These are phyloP conservation scores for Chlorella sorokiniana DNA, from an alignment of 139 green algal genomes.

Conservation along the genomic window DNA sequence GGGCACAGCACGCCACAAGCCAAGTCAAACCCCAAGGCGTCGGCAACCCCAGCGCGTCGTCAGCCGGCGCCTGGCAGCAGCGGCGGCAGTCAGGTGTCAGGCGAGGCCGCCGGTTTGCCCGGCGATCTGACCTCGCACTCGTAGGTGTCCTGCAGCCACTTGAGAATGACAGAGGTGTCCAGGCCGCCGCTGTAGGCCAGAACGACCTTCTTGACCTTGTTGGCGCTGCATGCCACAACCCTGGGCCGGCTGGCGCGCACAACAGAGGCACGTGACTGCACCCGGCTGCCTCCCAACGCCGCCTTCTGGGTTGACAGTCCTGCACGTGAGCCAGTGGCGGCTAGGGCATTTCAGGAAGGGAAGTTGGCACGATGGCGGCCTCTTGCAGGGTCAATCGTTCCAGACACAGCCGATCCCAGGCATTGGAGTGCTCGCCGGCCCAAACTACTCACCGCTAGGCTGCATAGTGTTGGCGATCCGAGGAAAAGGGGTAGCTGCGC, in stretches of 20 bases:
- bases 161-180: slow-evolving; percentile 98
- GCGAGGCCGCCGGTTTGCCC: neutral
- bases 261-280: neutral
- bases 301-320: slow-evolving; percentile 15
- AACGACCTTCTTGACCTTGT: slow-evolving; percentile 88
- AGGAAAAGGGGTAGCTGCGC: too few relatives aligned
- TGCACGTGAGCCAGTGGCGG: neutral
- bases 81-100: neutral
- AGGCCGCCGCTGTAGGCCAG: slow-evolving; percentile 86
- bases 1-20: neutral
- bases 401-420: too few relatives aligned
- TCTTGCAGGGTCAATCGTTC: too few relatives aligned
- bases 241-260: neutral
- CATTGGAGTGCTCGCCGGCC: too few relatives aligned
- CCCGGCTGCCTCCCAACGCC: slow-evolving; percentile 1
- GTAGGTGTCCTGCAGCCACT: slow-evolving; percentile 97
- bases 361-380: neutral
- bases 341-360: neutral
- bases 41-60: neutral
- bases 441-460: too few relatives aligned
- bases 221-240: neutral
- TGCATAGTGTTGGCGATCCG: too few relatives aligned
- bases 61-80: neutral
- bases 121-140: slow-evolving; percentile 80
- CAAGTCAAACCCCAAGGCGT: neutral